Evolutionary conservation across 148 eudicot genomes (phyloP).

Genomic region (Camellia lanceoleosa): DNA sequence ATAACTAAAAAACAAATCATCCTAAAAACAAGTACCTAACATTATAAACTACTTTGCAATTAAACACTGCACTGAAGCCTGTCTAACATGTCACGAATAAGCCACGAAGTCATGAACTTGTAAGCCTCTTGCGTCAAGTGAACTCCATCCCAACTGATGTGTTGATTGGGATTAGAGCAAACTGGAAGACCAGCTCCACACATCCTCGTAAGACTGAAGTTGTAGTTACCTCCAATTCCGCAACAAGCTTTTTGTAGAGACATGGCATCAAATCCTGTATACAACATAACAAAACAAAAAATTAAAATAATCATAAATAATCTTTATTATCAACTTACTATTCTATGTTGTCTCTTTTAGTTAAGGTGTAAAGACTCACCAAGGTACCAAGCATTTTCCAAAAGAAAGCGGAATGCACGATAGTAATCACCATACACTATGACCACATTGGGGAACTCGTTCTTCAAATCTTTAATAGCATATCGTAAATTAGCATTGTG

Average conservation of each 20-base stretch:
- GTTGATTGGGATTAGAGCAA: constrained; percentile 4
- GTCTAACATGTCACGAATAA: too few species aligned
- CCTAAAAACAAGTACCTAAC: too few species aligned
- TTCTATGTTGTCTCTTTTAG: not conserved
- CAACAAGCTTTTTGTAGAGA: constrained; percentile 7
- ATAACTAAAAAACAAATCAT: too few species aligned
- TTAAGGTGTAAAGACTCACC: not conserved
- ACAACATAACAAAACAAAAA: not conserved
- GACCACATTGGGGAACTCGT: not conserved
- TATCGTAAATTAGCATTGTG: constrained; percentile 8
- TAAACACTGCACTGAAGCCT: too few species aligned
- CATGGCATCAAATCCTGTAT: constrained; percentile 8
- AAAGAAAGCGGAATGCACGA: constrained; percentile 5
- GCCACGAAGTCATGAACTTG: too few species aligned
- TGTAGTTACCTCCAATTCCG: constrained; percentile 10
- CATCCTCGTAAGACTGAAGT: not conserved
- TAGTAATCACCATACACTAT: constrained; percentile 19
- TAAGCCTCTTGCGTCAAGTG: too few species aligned
- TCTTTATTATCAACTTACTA: not conserved
- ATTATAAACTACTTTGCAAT: too few species aligned
- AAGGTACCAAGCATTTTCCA: not conserved
- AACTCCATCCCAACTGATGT: not conserved
- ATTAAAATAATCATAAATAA: too few species aligned
- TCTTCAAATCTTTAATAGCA: not conserved
- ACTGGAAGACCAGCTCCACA: constrained; percentile 3